These are phyloP conservation scores for Lentinula raphanica DNA, from an alignment of 768 basidiomycete species.

Conservation along the genomic window DNA sequence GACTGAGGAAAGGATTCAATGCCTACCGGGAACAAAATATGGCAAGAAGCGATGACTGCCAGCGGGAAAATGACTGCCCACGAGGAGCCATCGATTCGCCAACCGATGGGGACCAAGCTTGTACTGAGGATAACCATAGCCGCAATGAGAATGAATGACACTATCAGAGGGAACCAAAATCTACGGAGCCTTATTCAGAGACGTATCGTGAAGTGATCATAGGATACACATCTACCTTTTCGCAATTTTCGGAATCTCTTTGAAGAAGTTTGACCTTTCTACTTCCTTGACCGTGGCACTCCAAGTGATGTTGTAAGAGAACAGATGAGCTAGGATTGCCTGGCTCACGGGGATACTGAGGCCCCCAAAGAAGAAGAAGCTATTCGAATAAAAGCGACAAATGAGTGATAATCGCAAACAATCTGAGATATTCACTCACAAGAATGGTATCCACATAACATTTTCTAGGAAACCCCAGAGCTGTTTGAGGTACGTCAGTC, in stretches of 20 bases:
- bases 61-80: slow-evolving; percentile 81
- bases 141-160: slow-evolving; percentile 50
- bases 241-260: slow-evolving; percentile 81
- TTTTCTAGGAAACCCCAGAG: slow-evolving; percentile 50
- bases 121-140: slow-evolving; percentile 53
- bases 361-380: slow-evolving; percentile 78
- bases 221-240: slow-evolving; percentile 52
- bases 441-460: slow-evolving; percentile 68
- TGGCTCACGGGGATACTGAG: slow-evolving; percentile 65
- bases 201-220: slow-evolving; percentile 25
- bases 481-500: slow-evolving; percentile 19
- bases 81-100: slow-evolving; percentile 47
- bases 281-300: slow-evolving; percentile 74
- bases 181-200: slow-evolving; percentile 24
- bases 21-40: slow-evolving; percentile 39
- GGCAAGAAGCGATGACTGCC: slow-evolving; percentile 37
- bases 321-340: slow-evolving; percentile 62
- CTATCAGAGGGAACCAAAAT: slow-evolving; percentile 53
- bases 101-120: slow-evolving; percentile 45
- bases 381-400: slow-evolving; percentile 41
- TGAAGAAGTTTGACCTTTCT: slow-evolving; percentile 83
- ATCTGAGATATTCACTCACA: slow-evolving; percentile 38
- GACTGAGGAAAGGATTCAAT: no score
- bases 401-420: neutral
- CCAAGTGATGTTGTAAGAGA: slow-evolving; percentile 54